These are phyloP conservation scores for Pulveroboletus sp. DNA, from an alignment of 768 basidiomycete genomes.

Conservation along the genomic window DNA sequence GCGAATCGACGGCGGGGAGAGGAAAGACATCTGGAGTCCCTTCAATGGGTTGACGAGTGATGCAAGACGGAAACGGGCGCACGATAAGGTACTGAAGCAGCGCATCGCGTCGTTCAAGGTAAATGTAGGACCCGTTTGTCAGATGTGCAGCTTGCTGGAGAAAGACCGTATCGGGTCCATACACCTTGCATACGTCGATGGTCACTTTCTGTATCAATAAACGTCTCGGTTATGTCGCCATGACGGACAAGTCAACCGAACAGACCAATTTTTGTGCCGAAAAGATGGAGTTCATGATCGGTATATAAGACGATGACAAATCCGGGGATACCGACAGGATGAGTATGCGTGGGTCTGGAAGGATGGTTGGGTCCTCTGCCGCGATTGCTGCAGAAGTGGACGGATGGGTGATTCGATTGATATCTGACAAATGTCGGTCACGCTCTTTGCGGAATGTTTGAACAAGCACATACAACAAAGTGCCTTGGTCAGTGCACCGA, in stretches of 20 bases:
- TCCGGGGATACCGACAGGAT: constrained; percentile 92
- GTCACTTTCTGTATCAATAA: constrained; percentile 72
- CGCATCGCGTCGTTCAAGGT: constrained; percentile 74
- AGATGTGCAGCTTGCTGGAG: constrained; percentile 96
- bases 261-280: constrained; percentile 94
- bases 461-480: constrained; percentile 69
- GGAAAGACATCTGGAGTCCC: constrained; percentile 75
- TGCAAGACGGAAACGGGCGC: constrained; percentile 16
- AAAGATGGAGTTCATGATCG: constrained; percentile 99
- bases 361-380: constrained; percentile 31
- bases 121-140: constrained; percentile 91
- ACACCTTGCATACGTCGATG: constrained; percentile 94
- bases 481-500: constrained; percentile 88
- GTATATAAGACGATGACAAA: constrained; percentile 87
- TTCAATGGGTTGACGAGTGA: constrained; percentile 1
- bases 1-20: constrained; percentile 68
- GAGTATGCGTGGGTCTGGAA: constrained; percentile 57
- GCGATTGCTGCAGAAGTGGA: constrained; percentile 27
- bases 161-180: constrained; percentile 88
- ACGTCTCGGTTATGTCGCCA: constrained; percentile 23
- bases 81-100: constrained; percentile 92
- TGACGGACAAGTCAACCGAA: constrained; percentile 3
- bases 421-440: constrained; percentile 49
- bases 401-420: constrained; percentile 53
- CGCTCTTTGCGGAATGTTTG: not conserved